These are phyloP conservation scores for Colletotrichum plurivorum DNA, from an alignment of 2,329 filamentous ascomycete species.

Conservation along the genomic window DNA sequence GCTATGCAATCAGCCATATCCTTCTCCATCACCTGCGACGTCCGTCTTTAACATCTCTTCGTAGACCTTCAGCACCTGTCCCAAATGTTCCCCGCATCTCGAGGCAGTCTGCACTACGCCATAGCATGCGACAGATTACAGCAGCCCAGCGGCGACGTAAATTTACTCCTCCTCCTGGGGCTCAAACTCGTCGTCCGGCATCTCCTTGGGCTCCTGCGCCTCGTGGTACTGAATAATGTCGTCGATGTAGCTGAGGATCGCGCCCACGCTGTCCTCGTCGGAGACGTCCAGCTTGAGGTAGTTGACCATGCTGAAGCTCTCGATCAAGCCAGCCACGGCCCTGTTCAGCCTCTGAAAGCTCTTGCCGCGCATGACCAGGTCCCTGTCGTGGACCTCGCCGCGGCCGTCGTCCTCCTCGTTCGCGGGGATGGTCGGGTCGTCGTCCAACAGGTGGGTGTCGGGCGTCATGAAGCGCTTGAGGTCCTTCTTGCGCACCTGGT, in stretches of 20 bases:
- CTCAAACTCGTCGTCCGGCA: slow-evolving; percentile 70
- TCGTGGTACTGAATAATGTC: slow-evolving; percentile 95
- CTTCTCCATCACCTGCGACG: neutral
- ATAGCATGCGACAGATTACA: too few species aligned
- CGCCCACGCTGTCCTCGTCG: slow-evolving; percentile 90
- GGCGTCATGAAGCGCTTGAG: slow-evolving; percentile 92
- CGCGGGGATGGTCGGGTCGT: slow-evolving; percentile 68
- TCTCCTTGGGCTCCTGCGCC: slow-evolving; percentile 90
- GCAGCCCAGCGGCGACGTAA: too few species aligned
- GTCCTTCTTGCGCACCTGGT: slow-evolving; percentile 88
- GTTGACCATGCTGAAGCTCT: slow-evolving; percentile 98
- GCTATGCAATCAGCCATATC: slow-evolving; percentile 54
- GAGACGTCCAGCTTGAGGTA: slow-evolving; percentile 92
- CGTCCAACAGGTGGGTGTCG: slow-evolving; percentile 85
- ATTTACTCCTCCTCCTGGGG: slow-evolving; percentile 39
- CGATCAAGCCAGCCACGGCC: slow-evolving; percentile 91
- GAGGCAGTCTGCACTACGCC: too few species aligned
- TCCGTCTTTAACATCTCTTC: neutral
- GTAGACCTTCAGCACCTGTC: too few species aligned
- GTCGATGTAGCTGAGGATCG: slow-evolving; percentile 91
- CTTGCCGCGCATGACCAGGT: slow-evolving; percentile 82
- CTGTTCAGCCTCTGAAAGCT: slow-evolving; percentile 88
- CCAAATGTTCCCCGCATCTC: too few species aligned
- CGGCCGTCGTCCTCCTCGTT: slow-evolving; percentile 64
- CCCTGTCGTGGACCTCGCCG: slow-evolving; percentile 74